A percentile compares a stretch with the other conserved stretches of the same genome.
phyloP scores from a whole-genome alignment of 2,329 filamentous ascomycete species.

The Colletotrichum phormii region DNA sequence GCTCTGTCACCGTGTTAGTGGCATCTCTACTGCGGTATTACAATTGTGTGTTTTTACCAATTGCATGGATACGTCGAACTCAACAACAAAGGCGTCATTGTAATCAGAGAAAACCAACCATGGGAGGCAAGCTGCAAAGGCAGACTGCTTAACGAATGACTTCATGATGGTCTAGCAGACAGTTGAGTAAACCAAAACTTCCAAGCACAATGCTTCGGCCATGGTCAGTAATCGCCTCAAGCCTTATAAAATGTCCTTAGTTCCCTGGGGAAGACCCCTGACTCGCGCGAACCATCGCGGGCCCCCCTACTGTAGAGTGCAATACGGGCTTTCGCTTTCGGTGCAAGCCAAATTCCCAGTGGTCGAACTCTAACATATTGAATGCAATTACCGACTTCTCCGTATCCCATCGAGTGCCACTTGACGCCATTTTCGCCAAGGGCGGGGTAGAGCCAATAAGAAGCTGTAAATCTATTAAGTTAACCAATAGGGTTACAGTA shows the following conservation, averaged over 20 bases:
- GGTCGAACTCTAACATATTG: neutral
- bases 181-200: neutral
- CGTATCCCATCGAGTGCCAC: too few relatives aligned
- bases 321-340: neutral
- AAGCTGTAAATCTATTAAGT: too few relatives aligned
- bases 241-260: neutral
- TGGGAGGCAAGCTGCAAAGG: constrained; percentile 4
- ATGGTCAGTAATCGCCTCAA: too few relatives aligned
- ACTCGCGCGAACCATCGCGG: neutral
- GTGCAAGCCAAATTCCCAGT: neutral
- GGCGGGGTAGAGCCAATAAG: too few relatives aligned
- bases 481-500: too few relatives aligned
- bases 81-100: constrained; percentile 14
- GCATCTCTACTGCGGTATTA: neutral
- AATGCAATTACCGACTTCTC: neutral
- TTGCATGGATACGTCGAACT: constrained; percentile 7
- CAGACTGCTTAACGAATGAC: constrained; percentile 12
- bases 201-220: too few relatives aligned
- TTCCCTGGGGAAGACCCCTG: neutral
- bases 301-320: neutral
- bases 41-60: neutral
- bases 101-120: neutral
- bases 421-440: too few relatives aligned
- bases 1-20: neutral
- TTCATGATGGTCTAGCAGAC: constrained; percentile 6